Conservation (phyloP, 2,329 filamentous ascomycete genomes). For the Cytospora piceae region DNA sequence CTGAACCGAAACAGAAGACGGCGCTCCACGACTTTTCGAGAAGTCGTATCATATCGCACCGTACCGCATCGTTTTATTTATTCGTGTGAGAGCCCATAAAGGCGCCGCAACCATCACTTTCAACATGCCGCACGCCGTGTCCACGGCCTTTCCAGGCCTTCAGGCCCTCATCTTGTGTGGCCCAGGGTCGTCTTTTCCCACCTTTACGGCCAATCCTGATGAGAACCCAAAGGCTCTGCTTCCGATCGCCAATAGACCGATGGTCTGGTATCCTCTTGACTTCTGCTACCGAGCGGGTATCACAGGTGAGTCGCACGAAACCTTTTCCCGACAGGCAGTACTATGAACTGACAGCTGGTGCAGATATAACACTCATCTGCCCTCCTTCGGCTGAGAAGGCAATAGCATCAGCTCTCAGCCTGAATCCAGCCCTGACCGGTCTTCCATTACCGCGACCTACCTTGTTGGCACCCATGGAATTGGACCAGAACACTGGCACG, state of each 20-base stretch:
- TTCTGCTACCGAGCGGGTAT: constrained; percentile 83
- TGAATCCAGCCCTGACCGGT: constrained; percentile 75
- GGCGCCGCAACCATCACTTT: background rate
- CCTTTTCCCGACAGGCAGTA: background rate
- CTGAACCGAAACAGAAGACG: background rate
- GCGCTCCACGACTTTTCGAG: background rate
- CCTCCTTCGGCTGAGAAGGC: constrained; percentile 68
- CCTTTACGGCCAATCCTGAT: constrained; percentile 79
- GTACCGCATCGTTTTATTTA: background rate
- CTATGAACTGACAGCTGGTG: constrained; percentile 5
- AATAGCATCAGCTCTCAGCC: constrained; percentile 71
- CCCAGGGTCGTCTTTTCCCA: constrained; percentile 79
- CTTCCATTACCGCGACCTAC: constrained; percentile 74
- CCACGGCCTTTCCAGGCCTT: constrained; percentile 74
- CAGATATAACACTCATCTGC: constrained; percentile 66
- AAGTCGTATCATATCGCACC: background rate
- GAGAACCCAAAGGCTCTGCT: constrained; percentile 82
- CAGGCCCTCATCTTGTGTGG: constrained; percentile 84
- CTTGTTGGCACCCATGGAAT: constrained; percentile 73
- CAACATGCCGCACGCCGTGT: constrained; percentile 74
- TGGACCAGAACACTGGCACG: constrained; percentile 85
- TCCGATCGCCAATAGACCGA: constrained; percentile 81
- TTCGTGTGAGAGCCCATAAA: background rate
- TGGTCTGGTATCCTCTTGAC: constrained; percentile 89
- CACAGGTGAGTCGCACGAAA: constrained; percentile 57